Evolutionary conservation across 148 eudicot genomes (phyloP), one percentile per base, ranked within the genome.

Genomic region (Hydrangea macrophylla): DNA sequence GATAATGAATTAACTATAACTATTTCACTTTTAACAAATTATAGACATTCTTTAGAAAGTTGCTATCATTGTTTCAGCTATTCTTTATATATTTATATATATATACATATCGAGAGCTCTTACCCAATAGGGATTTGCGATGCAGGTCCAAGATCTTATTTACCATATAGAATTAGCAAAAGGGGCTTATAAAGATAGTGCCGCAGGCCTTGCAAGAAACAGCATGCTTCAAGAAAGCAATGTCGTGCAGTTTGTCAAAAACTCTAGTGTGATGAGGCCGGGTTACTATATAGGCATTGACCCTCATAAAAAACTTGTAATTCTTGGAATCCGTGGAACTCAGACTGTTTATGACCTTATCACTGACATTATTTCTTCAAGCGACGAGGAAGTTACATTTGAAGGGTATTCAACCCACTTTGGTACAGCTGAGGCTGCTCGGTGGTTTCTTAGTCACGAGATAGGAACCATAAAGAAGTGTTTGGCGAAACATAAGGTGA

Each of bases 371-470:
- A 87, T 85, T 25, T 85, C 98, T 74, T 81, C 95, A 28, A 87
- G 98, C 74, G 79, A 84, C 23, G 97, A 85, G 66, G 92, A 88
- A 77, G 76, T 88, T 72, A 90, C 86, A 31, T 76, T 79, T 26
- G 97, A 94, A 62, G 96, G 97, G 37, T 90, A 81, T 65, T 80
- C 96, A 18, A 81, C 88, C 37, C 98, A 94, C 82, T 90, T 94
- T 80, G 98, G 97, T 69, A 87, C 88, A 26, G 95, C 96, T 48
- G 97, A 94, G 78, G 95, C 98, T 78, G 98, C 97, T 75, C 89
- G 96, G 59, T 94, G 96, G 96, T 94, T 94, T 84, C 80, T 94
- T 30, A 72, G 62, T 58, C 89, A 94, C 84, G 98, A 94, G 75
- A 74, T 90, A 75, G 86, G 72, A 55, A 84, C 89, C 58, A 81